Base-by-base conservation (phyloP, 1,284 basidiomycete genomes). In the Golubevia pallescens region DNA sequence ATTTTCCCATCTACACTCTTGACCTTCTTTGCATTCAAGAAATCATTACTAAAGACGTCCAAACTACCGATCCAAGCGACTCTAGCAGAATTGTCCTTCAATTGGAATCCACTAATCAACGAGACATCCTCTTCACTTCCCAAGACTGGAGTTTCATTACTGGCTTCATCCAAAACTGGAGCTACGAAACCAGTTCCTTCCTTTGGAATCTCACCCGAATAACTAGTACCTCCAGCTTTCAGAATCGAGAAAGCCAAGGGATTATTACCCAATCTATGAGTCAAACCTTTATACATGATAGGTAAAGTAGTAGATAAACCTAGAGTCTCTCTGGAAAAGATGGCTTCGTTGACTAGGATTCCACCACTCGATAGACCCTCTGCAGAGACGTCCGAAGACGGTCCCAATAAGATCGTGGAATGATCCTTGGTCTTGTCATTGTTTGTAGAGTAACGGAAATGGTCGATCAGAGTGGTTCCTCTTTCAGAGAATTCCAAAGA, bases 101-200 rank as follows among this genome's bases (percentile, higher is more conserved):
- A 65, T 66, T 85, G 82, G 63, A 84, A 75, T n/a, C 72, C 82
- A 2, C 74, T 76, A n/a, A 78, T 77, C 32, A 85, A 68, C 14
- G 42, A 54, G 0, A 73, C 79, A 14, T 65, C 67, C 13, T 28
- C 61, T n/a, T 67, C 68, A 14, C 57, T 54, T 7, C 66, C 66
- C 52, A 62, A 21, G 10, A 28, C 13, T 56, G 54, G 20, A 7
- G 10, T 10, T 38, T 38, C 34, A 5, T 4, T 4, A 10, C 34
- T 38, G 10, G 34, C 34, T 38, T 38, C 34, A 38, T 38, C 34
- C 10, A 38, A 38, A 38, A 38, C 10, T 10, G 34, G 34, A 38
- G 34, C 3, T 4, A 38, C 10, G 3, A 5, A 10, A 38, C 34
- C 34, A 38, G 3, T 38, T n/a, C n/a, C n/a, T 10, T 38, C 34